These are phyloP conservation scores for Coccinonectria pachysandricola DNA, from an alignment of 2,329 filamentous ascomycete genomes.

Conservation along the genomic window DNA sequence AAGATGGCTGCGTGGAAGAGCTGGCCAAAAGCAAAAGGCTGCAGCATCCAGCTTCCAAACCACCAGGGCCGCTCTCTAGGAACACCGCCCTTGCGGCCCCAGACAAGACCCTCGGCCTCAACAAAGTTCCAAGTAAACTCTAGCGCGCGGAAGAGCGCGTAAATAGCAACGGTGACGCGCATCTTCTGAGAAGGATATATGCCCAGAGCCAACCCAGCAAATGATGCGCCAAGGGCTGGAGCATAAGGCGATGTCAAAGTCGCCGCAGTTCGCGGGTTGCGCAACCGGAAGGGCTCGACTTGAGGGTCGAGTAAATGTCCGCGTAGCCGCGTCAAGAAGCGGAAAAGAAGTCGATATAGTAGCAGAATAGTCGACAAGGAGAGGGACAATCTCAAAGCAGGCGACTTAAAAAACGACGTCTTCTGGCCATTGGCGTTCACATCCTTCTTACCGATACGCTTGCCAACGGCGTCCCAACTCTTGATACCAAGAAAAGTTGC, in stretches of 20 bases:
- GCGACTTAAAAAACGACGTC: slow-evolving; percentile 50
- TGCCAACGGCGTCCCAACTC: slow-evolving; percentile 44
- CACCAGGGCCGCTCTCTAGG: slow-evolving; percentile 63
- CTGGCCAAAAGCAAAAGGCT: slow-evolving; percentile 67
- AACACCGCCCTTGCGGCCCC: slow-evolving; percentile 43
- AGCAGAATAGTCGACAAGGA: slow-evolving; percentile 80
- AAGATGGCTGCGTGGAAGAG: slow-evolving; percentile 67
- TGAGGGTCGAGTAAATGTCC: slow-evolving; percentile 69
- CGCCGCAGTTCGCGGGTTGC: slow-evolving; percentile 67
- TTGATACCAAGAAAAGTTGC: slow-evolving; percentile 54
- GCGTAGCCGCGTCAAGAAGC: slow-evolving; percentile 76
- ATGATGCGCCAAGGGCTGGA: slow-evolving; percentile 79
- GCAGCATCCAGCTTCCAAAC: slow-evolving; percentile 76
- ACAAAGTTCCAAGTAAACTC: slow-evolving; percentile 81
- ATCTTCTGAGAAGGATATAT: slow-evolving; percentile 57
- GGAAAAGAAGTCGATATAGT: slow-evolving; percentile 79
- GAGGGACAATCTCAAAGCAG: slow-evolving; percentile 66
- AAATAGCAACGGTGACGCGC: slow-evolving; percentile 73
- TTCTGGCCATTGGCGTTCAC: slow-evolving; percentile 31
- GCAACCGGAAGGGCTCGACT: slow-evolving; percentile 67
- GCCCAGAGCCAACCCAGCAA: slow-evolving; percentile 75
- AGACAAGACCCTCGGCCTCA: slow-evolving; percentile 61
- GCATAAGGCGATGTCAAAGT: slow-evolving; percentile 75
- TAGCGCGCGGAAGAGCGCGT: slow-evolving; percentile 66
- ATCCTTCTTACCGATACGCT: slow-evolving; percentile 37